These are phyloP conservation scores for Coniochaeta sp. DNA, from an alignment of 2,329 filamentous ascomycete genomes.

Conservation along the genomic window DNA sequence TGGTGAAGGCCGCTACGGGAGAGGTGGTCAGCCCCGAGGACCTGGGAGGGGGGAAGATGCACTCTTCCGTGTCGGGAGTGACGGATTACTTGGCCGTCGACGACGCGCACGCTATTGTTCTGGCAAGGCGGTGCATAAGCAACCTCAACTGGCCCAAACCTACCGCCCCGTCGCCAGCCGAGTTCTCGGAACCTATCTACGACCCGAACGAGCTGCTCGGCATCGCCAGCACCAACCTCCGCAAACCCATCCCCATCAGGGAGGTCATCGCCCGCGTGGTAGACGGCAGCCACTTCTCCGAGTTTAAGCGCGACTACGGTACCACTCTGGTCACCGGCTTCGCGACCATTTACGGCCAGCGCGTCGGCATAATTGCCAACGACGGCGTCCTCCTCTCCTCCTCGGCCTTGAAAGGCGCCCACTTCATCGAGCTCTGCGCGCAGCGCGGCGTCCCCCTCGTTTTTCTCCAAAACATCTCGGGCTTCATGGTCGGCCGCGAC, in stretches of 20 bases:
- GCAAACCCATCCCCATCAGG: constrained; percentile 76
- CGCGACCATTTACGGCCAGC: constrained; percentile 81
- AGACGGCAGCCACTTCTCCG: constrained; percentile 81
- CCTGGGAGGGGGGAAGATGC: constrained; percentile 81
- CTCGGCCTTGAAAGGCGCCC: constrained; percentile 84
- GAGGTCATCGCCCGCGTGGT: constrained; percentile 92
- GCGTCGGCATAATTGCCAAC: constrained; percentile 89
- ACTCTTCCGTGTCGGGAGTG: constrained; percentile 85
- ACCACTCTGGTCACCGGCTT: constrained; percentile 88
- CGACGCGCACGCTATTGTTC: constrained; percentile 82
- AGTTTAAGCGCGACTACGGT: constrained; percentile 92
- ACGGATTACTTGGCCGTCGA: constrained; percentile 93
- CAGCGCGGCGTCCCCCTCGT: constrained; percentile 85
- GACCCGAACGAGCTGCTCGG: constrained; percentile 73
- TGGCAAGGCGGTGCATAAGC: constrained; percentile 74
- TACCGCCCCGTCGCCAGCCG: constrained; percentile 25
- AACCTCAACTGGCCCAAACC: constrained; percentile 80
- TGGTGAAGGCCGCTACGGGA: constrained; percentile 93
- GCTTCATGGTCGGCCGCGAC: constrained; percentile 95
- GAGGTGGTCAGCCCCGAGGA: constrained; percentile 89
- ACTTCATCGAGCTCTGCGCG: constrained; percentile 92
- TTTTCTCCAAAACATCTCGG: constrained; percentile 93
- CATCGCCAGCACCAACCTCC: constrained; percentile 84
- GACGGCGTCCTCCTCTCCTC: constrained; percentile 92
- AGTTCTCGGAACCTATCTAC: constrained; percentile 71